phyloP scores from a whole-genome alignment of 768 basidiomycete genomes.

The Leccinum pellstonianum region DNA sequence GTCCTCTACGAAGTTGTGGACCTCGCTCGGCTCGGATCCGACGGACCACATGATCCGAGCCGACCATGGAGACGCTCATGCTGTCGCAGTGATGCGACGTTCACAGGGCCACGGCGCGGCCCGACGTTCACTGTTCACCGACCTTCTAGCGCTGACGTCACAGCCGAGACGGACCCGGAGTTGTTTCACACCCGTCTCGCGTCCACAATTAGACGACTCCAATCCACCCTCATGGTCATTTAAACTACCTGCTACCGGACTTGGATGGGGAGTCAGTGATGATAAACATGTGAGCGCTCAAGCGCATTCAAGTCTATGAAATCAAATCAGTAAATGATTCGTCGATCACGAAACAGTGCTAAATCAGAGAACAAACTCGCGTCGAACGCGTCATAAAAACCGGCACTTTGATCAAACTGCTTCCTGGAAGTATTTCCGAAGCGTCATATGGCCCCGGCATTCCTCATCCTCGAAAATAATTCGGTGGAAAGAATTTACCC shows the following conservation, averaged over 20 bases:
- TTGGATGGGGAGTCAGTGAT: neutral
- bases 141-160: neutral
- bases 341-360: neutral
- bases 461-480: conserved; percentile 42
- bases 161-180: neutral
- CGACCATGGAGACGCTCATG: neutral
- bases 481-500: neutral
- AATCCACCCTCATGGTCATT: neutral
- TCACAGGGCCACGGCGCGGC: neutral
- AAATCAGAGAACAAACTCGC: conserved; percentile 24
- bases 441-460: conserved; percentile 87
- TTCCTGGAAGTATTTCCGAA: conserved; percentile 39
- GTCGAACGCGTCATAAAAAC: conserved; percentile 10
- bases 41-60: neutral
- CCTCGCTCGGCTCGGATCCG: neutral
- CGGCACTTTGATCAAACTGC: conserved; percentile 26
- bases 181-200: too few relatives aligned
- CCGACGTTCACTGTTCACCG: neutral
- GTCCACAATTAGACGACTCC: neutral
- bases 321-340: conserved; percentile 8
- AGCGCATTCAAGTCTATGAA: neutral
- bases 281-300: neutral
- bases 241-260: neutral
- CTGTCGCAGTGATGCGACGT: neutral
- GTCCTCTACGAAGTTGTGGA: neutral